Conservation (phyloP, 352 stramenopile genomes). For the Phytophthora pluvialis region DNA sequence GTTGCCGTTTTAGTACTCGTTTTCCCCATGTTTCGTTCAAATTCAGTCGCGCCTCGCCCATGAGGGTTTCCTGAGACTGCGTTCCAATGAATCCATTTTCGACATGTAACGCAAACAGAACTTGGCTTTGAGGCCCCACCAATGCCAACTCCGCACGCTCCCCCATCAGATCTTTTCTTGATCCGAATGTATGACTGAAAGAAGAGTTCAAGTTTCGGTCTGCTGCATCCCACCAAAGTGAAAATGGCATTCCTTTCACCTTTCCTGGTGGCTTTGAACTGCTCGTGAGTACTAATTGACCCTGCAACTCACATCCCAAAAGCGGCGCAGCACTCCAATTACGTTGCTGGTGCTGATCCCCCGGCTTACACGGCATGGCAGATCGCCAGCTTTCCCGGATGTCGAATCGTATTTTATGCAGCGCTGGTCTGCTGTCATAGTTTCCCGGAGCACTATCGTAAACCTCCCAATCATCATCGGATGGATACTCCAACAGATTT, state of each 20-base stretch:
- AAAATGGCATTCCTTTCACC: conserved; percentile 39
- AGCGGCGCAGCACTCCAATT: conserved; percentile 11
- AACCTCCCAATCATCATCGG: background rate
- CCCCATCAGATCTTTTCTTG: background rate
- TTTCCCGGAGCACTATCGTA: background rate
- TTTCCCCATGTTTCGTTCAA: conserved; percentile 13
- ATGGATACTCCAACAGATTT: background rate
- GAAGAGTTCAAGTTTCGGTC: conserved; percentile 50
- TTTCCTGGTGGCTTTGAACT: background rate
- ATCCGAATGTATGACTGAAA: conserved; percentile 43
- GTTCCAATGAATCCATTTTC: conserved; percentile 36
- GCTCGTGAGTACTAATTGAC: conserved; percentile 31
- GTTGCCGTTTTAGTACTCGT: background rate
- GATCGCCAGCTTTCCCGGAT: conserved; percentile 37
- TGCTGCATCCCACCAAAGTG: conserved; percentile 62
- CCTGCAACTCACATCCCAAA: conserved; percentile 56
- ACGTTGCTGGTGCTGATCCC: background rate
- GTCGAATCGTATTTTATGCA: conserved; percentile 38
- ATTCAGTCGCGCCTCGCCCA: conserved; percentile 37
- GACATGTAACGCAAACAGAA: conserved; percentile 27
- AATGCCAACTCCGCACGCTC: background rate
- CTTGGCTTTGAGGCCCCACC: conserved; percentile 23
- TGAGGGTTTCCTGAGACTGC: conserved; percentile 14
- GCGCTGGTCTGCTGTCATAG: background rate
- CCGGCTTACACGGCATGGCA: background rate